A percentile compares a stretch with the other conserved stretches of the same genome.
Evolutionary conservation across 352 stramenopile genomes (phyloP).

Genomic region (Globisporangium splendens): DNA sequence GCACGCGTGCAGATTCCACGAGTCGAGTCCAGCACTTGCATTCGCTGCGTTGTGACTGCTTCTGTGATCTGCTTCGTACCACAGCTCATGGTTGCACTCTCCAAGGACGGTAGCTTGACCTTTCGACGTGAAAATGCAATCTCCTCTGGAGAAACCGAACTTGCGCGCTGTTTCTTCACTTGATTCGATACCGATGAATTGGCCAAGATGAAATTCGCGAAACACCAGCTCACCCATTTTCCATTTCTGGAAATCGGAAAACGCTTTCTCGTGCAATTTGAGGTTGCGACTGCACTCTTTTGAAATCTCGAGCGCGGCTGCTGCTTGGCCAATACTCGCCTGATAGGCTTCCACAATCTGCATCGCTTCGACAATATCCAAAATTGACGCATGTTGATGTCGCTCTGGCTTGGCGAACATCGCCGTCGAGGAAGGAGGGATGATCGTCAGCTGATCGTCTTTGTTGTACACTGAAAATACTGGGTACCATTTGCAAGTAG

Average conservation of each 20-base stretch:
- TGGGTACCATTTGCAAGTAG: conserved; percentile 70
- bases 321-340: not conserved
- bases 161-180: conserved; percentile 19
- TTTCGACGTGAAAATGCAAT: conserved; percentile 58
- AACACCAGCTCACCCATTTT: conserved; percentile 20
- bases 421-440: conserved; percentile 26
- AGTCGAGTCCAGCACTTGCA: conserved; percentile 11
- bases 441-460: conserved; percentile 79
- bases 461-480: conserved; percentile 93
- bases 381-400: conserved; percentile 37
- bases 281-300: not conserved
- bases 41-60: not conserved
- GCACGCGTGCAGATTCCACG: conserved; percentile 51
- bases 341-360: conserved; percentile 25
- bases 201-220: conserved; percentile 29
- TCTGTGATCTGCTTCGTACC: conserved; percentile 44
- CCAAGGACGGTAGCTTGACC: conserved; percentile 61
- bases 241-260: conserved; percentile 28
- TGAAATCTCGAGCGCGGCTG: not conserved
- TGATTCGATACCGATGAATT: conserved; percentile 32
- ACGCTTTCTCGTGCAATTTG: conserved; percentile 24
- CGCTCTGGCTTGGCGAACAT: conserved; percentile 6
- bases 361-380: conserved; percentile 31
- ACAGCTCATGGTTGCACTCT: conserved; percentile 58
- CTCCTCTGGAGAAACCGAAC: conserved; percentile 43